These are phyloP conservation scores for Russula ochroleuca DNA, from an alignment of 768 basidiomycete genomes.

Conservation along the genomic window DNA sequence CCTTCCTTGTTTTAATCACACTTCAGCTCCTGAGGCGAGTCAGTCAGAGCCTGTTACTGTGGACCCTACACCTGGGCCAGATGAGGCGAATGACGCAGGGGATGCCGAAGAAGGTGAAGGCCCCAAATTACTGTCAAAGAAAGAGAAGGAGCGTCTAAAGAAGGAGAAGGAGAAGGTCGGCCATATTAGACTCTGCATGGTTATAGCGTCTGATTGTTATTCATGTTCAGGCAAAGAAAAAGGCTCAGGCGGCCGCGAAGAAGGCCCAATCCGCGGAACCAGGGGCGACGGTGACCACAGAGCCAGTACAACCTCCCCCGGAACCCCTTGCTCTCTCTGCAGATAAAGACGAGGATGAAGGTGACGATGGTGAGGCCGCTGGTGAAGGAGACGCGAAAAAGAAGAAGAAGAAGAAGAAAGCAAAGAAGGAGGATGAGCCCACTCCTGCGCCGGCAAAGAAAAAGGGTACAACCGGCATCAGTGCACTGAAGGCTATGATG, in stretches of 20 bases:
- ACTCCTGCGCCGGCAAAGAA: conserved; percentile 61
- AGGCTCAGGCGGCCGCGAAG: conserved; percentile 87
- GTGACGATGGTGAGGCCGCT: conserved; percentile 61
- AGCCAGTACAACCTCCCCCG: conserved; percentile 29
- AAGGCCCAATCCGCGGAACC: conserved; percentile 42
- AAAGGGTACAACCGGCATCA: conserved; percentile 61
- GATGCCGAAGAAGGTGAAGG: conserved; percentile 53
- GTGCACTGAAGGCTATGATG: conserved; percentile 85
- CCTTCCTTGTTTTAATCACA: background rate
- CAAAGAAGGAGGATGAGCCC: conserved; percentile 70
- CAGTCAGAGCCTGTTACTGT: conserved; percentile 28
- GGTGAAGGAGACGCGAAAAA: conserved; percentile 46
- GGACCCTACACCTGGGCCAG: conserved; percentile 26
- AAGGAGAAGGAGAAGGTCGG: conserved; percentile 92
- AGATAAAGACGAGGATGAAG: conserved; percentile 51
- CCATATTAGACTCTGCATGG: background rate
- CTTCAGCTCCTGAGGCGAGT: background rate
- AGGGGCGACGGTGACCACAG: conserved; percentile 25
- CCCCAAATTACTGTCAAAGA: conserved; percentile 76
- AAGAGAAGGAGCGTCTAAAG: conserved; percentile 96
- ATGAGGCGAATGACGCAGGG: conserved; percentile 38
- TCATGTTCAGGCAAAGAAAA: conserved; percentile 76
- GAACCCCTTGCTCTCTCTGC: conserved; percentile 32
- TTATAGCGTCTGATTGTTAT: background rate
- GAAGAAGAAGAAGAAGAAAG: conserved; percentile 84